Base-by-base conservation (phyloP, 441 rosid genomes). In the Biscutella laevigata region DNA sequence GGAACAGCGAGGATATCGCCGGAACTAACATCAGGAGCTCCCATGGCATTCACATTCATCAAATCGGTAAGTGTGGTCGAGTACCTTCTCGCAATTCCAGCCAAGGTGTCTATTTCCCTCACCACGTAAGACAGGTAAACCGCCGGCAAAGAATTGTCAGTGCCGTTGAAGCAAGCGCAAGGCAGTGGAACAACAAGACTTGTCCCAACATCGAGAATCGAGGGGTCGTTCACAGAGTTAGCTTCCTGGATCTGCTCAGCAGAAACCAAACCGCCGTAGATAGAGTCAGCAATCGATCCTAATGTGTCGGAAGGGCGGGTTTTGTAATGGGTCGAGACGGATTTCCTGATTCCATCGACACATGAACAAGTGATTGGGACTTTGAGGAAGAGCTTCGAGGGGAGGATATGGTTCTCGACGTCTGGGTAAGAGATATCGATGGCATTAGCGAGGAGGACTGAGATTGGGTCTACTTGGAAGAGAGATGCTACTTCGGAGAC, bases 1-100 rank as follows among this genome's bases (percentile, higher is more conserved):
- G 95, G 94, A 32, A 84, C 91, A 5, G 94, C 79, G 39, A 89
- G 75, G 30, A 89, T 89, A 42, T 89, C 95, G 9, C 89, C 91
- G 2, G 72, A 70, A 40, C 69, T 77, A 55, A 86, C 74, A n/a
- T 83, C 73, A 20, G 81, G 57, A 64, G 77, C 80, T 57, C 92
- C 97, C 95, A 90, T 84, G 4, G 92, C 94, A 69, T 90, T 87
- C 36, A 84, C 98, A 78, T 86, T 83, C 94, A 84, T 90, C 83
- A 90, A 86, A 70, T 90, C 95, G 4, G 90, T 83, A 36, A 90
- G 59, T 1, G 98, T 87, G 9, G 98, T 86, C 3, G 77, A 53
- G 38, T 84, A 86, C 53, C 79, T 77, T 7, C 79, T 74, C 0
- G 95, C 98, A 26, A 91, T 79, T 17, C 83, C 91, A 0, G 74